Evolutionary conservation across 306 rosid genomes (phyloP).

Genomic region (Prunus armeniaca): DNA sequence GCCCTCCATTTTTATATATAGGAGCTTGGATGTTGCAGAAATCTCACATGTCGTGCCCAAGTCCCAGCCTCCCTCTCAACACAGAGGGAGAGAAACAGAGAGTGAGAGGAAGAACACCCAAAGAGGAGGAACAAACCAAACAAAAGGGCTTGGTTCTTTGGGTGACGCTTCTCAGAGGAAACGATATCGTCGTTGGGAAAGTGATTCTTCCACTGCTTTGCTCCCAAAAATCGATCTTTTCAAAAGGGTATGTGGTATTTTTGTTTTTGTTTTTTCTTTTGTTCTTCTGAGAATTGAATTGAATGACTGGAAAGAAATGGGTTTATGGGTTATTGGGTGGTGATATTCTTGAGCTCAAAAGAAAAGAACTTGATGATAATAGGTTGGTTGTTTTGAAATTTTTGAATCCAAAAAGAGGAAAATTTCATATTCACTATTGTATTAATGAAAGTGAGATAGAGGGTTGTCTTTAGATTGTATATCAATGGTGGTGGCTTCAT

Average conservation of each 20-base stretch:
- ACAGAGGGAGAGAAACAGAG: background rate
- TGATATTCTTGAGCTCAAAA: background rate
- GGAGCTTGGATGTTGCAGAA: background rate
- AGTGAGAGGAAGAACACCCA: background rate
- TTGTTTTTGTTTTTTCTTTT: background rate
- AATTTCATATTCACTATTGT: background rate
- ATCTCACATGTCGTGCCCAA: background rate
- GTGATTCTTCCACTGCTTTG: background rate
- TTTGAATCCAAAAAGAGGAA: background rate
- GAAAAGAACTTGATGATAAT: background rate
- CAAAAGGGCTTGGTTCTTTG: background rate
- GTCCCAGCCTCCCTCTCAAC: background rate
- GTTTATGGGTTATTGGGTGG: background rate
- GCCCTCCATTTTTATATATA: background rate
- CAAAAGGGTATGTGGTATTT: constrained; percentile 14
- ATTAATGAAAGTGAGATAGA: constrained; percentile 12
- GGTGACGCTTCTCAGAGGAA: background rate
- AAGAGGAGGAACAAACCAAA: background rate
- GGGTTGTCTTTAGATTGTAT: background rate
- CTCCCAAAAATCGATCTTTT: background rate
- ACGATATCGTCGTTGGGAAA: background rate
- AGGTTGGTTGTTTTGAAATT: background rate
- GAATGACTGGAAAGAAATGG: background rate
- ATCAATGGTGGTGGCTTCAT: background rate
- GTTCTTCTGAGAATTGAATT: background rate